Conservation (phyloP, 306 rosid species). For the Fragaria ananassa region DNA sequence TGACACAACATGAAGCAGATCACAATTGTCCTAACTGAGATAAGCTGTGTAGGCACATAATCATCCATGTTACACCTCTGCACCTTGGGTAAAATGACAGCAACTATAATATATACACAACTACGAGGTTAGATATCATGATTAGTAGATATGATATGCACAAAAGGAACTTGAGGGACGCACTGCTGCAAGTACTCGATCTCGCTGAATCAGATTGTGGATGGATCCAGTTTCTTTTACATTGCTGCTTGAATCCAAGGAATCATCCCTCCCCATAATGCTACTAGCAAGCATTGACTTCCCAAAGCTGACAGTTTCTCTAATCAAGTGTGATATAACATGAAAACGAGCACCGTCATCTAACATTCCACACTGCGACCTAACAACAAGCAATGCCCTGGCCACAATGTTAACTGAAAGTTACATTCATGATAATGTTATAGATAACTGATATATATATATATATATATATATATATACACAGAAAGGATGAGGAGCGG, state of each 20-base stretch:
- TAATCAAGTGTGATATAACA: conserved; percentile 83
- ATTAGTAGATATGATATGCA: neutral
- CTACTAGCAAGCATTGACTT: conserved; percentile 88
- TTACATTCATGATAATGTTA: conserved; percentile 30
- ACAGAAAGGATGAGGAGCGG: too few species aligned
- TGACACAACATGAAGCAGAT: neutral
- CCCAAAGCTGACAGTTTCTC: conserved; percentile 77
- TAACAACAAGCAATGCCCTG: conserved; percentile 88
- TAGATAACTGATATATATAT: neutral
- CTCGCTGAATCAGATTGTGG: conserved; percentile 84
- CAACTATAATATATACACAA: neutral
- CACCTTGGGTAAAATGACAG: neutral
- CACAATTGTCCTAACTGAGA: neutral
- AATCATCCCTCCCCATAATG: conserved; percentile 65
- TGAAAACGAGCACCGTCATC: conserved; percentile 92
- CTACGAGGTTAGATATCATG: neutral
- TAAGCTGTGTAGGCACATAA: neutral
- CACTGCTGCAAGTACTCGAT: conserved; percentile 87
- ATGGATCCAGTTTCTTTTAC: conserved; percentile 66
- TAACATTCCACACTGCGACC: conserved; percentile 78
- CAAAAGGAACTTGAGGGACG: conserved; percentile 36
- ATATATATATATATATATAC: too few species aligned
- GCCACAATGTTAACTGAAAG: conserved; percentile 33
- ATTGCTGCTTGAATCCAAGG: conserved; percentile 41
- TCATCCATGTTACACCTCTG: neutral